A percentile compares a stretch with the other conserved stretches of the same genome.
These are phyloP conservation scores for Myochromella boudieri DNA, from an alignment of 768 basidiomycete species.

Conservation along the genomic window DNA sequence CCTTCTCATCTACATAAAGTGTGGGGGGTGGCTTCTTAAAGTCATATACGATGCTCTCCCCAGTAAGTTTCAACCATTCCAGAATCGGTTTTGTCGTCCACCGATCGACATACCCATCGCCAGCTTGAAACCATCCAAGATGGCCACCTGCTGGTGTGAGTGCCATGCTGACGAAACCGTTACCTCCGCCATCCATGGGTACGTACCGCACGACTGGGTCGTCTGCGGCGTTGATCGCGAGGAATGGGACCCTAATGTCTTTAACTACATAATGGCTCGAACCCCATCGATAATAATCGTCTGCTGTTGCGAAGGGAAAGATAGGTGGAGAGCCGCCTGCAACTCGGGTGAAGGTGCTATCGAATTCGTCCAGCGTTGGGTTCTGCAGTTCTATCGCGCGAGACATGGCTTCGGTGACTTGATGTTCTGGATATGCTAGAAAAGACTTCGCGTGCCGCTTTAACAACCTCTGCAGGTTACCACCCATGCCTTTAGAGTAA, in stretches of 20 bases:
- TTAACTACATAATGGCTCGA: constrained; percentile 63
- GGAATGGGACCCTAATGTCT: constrained; percentile 67
- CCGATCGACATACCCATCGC: constrained; percentile 39
- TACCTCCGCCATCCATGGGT: constrained; percentile 55
- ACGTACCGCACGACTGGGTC: constrained; percentile 73
- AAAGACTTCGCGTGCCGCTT: constrained; percentile 49
- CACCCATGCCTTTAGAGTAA: constrained; percentile 80
- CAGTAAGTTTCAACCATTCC: constrained; percentile 66
- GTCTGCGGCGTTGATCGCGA: constrained; percentile 73
- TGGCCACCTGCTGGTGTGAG: constrained; percentile 71
- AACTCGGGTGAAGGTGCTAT: constrained; percentile 62
- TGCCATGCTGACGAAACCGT: constrained; percentile 56
- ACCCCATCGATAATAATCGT: constrained; percentile 49
- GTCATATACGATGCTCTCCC: constrained; percentile 47
- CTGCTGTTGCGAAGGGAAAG: constrained; percentile 46
- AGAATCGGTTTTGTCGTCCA: constrained; percentile 75
- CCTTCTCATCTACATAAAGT: constrained; percentile 50
- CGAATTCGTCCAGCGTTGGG: constrained; percentile 58
- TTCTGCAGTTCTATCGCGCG: constrained; percentile 47
- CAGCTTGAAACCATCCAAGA: constrained; percentile 79
- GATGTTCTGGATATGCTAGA: constrained; percentile 48
- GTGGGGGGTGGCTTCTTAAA: constrained; percentile 25
- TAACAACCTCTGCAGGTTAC: constrained; percentile 63
- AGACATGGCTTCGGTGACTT: constrained; percentile 47
- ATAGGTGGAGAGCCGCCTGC: constrained; percentile 65